Percentiles rank a stretch among this genome's conserved stretches.
These are phyloP conservation scores for Pleurotus platypus DNA, from an alignment of 768 basidiomycete genomes.

Conservation along the genomic window DNA sequence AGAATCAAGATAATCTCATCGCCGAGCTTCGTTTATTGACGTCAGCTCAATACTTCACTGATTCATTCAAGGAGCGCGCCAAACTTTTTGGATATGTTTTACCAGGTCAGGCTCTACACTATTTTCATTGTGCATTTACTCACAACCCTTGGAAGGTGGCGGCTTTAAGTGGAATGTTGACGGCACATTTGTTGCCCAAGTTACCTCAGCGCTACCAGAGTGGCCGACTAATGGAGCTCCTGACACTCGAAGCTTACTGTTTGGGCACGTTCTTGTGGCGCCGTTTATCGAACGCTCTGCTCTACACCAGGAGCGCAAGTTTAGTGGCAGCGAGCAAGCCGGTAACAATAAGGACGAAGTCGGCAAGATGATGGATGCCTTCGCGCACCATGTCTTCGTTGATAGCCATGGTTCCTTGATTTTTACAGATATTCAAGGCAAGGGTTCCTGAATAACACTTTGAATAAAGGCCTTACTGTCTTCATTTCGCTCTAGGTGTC, in stretches of 20 bases:
- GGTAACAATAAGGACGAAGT: constrained; percentile 13
- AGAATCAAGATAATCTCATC: not conserved
- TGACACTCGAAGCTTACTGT: not conserved
- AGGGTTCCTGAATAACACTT: not conserved
- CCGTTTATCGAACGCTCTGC: not conserved
- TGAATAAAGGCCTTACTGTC: too few species aligned
- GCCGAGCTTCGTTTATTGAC: not conserved
- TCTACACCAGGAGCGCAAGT: constrained; percentile 10
- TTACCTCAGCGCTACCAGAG: not conserved
- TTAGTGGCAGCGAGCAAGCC: constrained; percentile 12
- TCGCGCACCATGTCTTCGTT: constrained; percentile 17
- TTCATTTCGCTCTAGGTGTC: constrained; percentile 1
- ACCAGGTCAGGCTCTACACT: not conserved
- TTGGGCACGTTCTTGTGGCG: not conserved
- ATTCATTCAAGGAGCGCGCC: constrained; percentile 5
- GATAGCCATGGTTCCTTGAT: constrained; percentile 11
- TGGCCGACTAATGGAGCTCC: not conserved
- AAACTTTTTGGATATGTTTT: not conserved
- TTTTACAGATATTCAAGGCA: constrained; percentile 19
- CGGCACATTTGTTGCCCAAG: not conserved
- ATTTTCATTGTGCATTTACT: not conserved
- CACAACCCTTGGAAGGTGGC: not conserved
- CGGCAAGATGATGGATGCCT: constrained; percentile 17
- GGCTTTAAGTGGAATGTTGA: not conserved
- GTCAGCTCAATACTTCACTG: not conserved